Evolutionary conservation across 306 rosid species (phyloP), one percentile per base, ranked within the genome.

Genomic region (Adenanthera pavonina): DNA sequence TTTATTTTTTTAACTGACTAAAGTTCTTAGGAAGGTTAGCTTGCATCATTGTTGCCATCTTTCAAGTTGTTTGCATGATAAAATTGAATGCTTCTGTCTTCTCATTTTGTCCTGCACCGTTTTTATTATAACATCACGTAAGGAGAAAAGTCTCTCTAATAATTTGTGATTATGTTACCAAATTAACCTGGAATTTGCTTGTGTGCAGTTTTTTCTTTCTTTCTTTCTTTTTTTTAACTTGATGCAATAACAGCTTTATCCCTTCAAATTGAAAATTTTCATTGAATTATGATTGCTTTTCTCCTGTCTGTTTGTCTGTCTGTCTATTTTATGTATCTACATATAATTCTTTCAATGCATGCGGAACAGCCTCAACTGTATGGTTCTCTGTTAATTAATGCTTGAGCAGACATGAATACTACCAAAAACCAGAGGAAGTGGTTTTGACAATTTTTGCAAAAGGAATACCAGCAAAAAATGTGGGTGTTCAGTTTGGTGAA

Each of bases 391-490:
- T 65, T 84, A 69, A 41, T 77, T 78, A 54, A 47, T 87, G 78
- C 73, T 51, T 40, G 73, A 69, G 80, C 90, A 96, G 99, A 86
- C 97, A 96, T 84, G 99, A 93, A 81, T 90, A 67, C 88, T 96
- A 91, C 89, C 99, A 96, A 89, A 92, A 86, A 86, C 89, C 92
- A 38, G 99, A 91, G 3, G 99, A 96, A 87, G 97, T 84, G 88
- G 97, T 96, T 36, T 75, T 93, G 81, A 92, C 99, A 16, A 87
- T 96, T 81, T 92, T 96, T 77, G 99, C 97, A 0, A 96, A 93
- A 87, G 92, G 94, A 77, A 83, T 96, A 84, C 92, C 94, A 30
- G 89, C 95, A 43, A 71, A 89, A 62, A 85, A 84, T 81, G 91
- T 93, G 72, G 53, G 69, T 38, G 91, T 91, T 53, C 91, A 93